Base-by-base conservation (phyloP, 176 grass and related monocot species). In the Zoysia pacifica region DNA sequence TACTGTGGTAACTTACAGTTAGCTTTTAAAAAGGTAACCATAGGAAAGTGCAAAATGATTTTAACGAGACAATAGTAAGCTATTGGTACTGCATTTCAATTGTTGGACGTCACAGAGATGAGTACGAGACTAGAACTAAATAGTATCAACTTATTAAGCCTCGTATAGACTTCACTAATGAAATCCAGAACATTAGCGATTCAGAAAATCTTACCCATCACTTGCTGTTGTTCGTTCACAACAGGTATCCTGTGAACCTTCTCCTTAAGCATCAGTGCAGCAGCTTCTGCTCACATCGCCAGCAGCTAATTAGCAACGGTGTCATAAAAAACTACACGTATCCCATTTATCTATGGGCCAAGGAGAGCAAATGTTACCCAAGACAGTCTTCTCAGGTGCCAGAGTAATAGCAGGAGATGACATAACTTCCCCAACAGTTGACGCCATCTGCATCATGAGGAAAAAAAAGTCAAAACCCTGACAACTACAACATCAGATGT, bases 191-290 rank as follows among this genome's bases (percentile, higher is more conserved):
- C 5, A 43, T 4, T 28, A 11, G 2, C 0, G 38, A 48, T 65
- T 15, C 6, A 42, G 38, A 43, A 64, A 74, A 9, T 60, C 70
- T 75, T 91, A 94, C 91, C 91, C 0, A 94, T 55, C 67, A 94
- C 86, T 72, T 89, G 77, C 48, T 63, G 74, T 18, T 89, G 77
- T 64, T 89, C 86, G 85, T 94, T 89, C 45, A 92, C 37, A 66
- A 97, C 74, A 5, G 91, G 94, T 78, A 97, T 85, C 83, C 91
- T 69, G 74, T 97, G 94, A 45, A 97, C 85, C 66, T 97, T 92
- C 38, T 79, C 79, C 87, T 92, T 97, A 2, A 97, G 89, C 89
- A 94, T 97, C 54, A 94, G 74, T 50, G 83, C 85, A 37, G 91
- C 90, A 86, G 94, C 94, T 18, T 94, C 94, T 97, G 83, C 76